These are phyloP conservation scores for Scedosporium minutisporum DNA, from an alignment of 2,329 filamentous ascomycete genomes.

Conservation along the genomic window DNA sequence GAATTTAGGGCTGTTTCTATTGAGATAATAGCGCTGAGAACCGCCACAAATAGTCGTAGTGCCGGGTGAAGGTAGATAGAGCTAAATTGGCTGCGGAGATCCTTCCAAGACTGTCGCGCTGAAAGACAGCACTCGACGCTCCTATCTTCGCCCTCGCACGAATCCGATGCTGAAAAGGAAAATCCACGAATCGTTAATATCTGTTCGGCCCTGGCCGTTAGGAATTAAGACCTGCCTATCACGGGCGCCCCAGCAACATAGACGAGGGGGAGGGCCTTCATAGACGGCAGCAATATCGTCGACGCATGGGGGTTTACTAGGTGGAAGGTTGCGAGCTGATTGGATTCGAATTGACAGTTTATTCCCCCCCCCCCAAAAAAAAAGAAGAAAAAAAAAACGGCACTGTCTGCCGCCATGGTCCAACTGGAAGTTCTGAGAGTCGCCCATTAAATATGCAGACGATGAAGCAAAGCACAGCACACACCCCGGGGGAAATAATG, in stretches of 20 bases:
- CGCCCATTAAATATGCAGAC: neutral
- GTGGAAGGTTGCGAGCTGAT: neutral
- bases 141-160: neutral
- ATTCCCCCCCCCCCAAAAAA: no score
- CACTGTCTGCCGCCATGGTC: no score
- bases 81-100: neutral
- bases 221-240: neutral
- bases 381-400: no score
- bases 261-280: neutral
- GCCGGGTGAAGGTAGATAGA: neutral
- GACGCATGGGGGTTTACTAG: neutral
- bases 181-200: neutral
- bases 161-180: neutral
- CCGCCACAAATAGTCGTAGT: neutral
- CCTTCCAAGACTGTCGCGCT: neutral
- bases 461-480: neutral
- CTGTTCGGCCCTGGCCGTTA: neutral
- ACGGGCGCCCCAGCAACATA: neutral
- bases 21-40: neutral
- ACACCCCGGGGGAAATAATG: neutral
- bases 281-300: neutral
- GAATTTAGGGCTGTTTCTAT: neutral
- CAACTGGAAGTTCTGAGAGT: no score
- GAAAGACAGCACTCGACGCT: neutral
- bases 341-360: no score